A percentile compares a stretch with the other conserved stretches of the same genome.
Evolutionary conservation across 2,329 filamentous ascomycete species (phyloP).

Genomic region (Fusarium verrucosum): DNA sequence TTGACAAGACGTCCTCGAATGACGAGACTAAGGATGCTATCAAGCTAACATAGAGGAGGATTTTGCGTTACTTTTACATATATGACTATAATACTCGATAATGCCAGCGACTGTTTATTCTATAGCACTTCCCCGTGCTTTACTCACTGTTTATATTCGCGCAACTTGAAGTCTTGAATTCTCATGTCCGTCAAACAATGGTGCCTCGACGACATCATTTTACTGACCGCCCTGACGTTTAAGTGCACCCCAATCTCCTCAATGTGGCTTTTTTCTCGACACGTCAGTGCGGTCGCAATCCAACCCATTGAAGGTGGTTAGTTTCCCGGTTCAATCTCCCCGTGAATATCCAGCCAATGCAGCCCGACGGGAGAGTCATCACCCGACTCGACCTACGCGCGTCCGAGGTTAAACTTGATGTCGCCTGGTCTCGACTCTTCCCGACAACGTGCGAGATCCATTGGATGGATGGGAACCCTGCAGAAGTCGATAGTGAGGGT

Average conservation of each 20-base stretch:
- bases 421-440: not conserved
- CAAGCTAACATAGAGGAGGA: slow-evolving; percentile 32
- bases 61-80: slow-evolving; percentile 1
- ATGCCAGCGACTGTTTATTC: slow-evolving; percentile 22
- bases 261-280: not conserved
- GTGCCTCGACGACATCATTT: not conserved
- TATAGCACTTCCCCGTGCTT: not conserved
- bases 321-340: not conserved
- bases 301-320: not conserved
- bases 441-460: not conserved
- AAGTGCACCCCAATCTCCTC: not conserved
- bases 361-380: not conserved
- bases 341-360: not conserved
- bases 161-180: not conserved
- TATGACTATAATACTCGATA: slow-evolving; percentile 24
- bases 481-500: not conserved
- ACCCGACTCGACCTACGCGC: not conserved
- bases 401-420: not conserved
- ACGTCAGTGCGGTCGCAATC: not conserved
- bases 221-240: not conserved
- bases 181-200: not conserved
- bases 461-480: not conserved
- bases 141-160: not conserved
- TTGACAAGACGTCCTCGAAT: slow-evolving; percentile 8
- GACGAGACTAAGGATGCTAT: slow-evolving; percentile 33